Percentiles rank a stretch among this genome's conserved stretches.
phyloP scores from a whole-genome alignment of 768 basidiomycete species.

The Filobasidium floriforme region DNA sequence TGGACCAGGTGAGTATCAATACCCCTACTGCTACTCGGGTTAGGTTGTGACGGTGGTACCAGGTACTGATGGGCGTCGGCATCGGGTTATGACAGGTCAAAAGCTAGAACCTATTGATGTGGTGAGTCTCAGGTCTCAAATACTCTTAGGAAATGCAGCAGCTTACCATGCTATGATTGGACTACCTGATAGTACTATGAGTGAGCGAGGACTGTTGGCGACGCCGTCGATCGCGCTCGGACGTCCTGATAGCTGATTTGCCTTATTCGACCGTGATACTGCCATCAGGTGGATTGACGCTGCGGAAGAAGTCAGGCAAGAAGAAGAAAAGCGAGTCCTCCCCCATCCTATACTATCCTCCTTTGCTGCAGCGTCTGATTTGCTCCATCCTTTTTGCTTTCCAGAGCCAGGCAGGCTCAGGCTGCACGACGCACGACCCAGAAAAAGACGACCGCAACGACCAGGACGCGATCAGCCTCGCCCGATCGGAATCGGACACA shows the following conservation, averaged over 20 bases:
- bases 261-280: neutral
- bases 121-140: neutral
- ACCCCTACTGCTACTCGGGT: too few relatives aligned
- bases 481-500: neutral
- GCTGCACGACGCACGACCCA: neutral
- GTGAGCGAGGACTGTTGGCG: neutral
- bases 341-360: neutral
- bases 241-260: neutral
- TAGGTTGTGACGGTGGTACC: too few relatives aligned
- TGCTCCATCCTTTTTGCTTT: neutral
- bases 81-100: neutral
- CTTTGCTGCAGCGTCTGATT: neutral
- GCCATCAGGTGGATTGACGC: conserved; percentile 2
- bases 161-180: neutral
- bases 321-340: conserved; percentile 2
- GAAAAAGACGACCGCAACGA: neutral
- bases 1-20: neutral
- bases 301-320: conserved; percentile 3
- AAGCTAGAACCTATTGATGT: conserved; percentile 7
- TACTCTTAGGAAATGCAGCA: too few relatives aligned
- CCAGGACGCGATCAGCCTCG: neutral
- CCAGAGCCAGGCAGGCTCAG: neutral
- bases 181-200: neutral
- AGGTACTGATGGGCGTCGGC: too few relatives aligned
- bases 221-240: neutral